These are phyloP conservation scores for Drechmeria coniospora DNA, from an alignment of 2,329 filamentous ascomycete species.

Conservation along the genomic window DNA sequence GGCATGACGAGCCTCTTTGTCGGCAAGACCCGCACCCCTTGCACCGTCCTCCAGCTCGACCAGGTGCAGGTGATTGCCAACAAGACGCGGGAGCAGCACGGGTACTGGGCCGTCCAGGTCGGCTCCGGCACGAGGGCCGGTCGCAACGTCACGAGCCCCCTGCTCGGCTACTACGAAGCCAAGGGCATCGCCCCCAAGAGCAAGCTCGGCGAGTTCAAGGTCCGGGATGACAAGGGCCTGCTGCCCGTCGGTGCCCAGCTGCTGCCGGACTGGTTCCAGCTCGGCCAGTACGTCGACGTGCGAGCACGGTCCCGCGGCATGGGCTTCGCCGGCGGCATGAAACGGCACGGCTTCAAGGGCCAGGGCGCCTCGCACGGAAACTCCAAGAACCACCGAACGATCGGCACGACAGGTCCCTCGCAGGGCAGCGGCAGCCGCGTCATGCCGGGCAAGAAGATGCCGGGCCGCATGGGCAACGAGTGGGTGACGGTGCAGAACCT, in stretches of 20 bases:
- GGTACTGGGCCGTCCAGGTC: constrained; percentile 89
- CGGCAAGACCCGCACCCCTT: constrained; percentile 60
- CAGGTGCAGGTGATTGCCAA: constrained; percentile 76
- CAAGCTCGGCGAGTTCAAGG: constrained; percentile 74
- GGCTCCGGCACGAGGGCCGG: constrained; percentile 62
- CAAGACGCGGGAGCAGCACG: constrained; percentile 67
- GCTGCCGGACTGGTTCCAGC: constrained; percentile 77
- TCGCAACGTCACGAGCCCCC: constrained; percentile 63
- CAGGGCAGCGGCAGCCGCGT: constrained; percentile 90
- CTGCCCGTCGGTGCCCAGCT: constrained; percentile 61
- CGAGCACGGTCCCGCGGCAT: constrained; percentile 66
- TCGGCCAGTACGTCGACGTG: constrained; percentile 83
- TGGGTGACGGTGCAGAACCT: constrained; percentile 83
- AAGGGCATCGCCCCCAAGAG: constrained; percentile 73
- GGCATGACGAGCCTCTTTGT: constrained; percentile 92
- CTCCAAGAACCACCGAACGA: constrained; percentile 81
- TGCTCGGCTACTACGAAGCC: constrained; percentile 76
- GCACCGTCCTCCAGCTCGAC: constrained; percentile 89
- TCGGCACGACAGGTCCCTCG: constrained; percentile 77
- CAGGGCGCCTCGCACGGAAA: constrained; percentile 91
- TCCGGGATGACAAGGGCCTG: constrained; percentile 57
- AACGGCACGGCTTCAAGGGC: constrained; percentile 77
- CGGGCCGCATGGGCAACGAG: constrained; percentile 85
- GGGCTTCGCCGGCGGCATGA: constrained; percentile 97
- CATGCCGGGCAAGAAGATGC: constrained; percentile 93